Evolutionary conservation across 2,329 filamentous ascomycete species (phyloP).

Genomic region (Verticillium klebahnii): DNA sequence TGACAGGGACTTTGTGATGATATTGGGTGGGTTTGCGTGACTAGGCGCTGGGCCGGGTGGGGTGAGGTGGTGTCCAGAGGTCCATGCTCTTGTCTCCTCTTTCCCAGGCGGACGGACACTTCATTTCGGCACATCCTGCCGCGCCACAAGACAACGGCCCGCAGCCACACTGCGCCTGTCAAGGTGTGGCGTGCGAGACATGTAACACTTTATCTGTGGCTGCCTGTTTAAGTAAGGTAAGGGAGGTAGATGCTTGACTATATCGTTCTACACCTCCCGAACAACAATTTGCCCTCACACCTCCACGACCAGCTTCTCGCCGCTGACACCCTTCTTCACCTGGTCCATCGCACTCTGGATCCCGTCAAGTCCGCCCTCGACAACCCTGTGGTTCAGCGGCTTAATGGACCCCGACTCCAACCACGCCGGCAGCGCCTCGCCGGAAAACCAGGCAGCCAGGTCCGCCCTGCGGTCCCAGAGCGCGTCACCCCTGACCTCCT

Average conservation of each 20-base stretch:
- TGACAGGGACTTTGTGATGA: background rate
- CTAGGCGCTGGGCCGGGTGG: background rate
- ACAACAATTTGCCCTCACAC: background rate
- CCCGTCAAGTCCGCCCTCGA: constrained; percentile 30
- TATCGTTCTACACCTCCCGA: background rate
- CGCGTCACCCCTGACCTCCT: background rate
- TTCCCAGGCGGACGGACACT: background rate
- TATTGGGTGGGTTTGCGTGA: background rate
- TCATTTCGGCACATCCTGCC: background rate
- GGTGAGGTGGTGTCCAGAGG: background rate
- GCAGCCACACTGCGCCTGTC: background rate
- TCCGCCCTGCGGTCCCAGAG: constrained; percentile 1
- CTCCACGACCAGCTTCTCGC: constrained; percentile 32
- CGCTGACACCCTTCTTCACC: constrained; percentile 36
- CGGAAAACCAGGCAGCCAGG: constrained; percentile 1
- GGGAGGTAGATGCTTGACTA: no score
- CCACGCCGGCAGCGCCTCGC: constrained; percentile 1
- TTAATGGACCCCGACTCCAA: constrained; percentile 31
- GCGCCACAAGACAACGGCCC: background rate
- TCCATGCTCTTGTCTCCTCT: background rate
- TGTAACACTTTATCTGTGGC: background rate
- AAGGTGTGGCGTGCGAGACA: background rate
- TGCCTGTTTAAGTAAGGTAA: background rate
- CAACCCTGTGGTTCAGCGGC: constrained; percentile 32
- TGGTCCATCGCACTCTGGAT: constrained; percentile 36